These are phyloP conservation scores for Oxytropis ochrocephala DNA, from an alignment of 306 rosid genomes.

Conservation along the genomic window DNA sequence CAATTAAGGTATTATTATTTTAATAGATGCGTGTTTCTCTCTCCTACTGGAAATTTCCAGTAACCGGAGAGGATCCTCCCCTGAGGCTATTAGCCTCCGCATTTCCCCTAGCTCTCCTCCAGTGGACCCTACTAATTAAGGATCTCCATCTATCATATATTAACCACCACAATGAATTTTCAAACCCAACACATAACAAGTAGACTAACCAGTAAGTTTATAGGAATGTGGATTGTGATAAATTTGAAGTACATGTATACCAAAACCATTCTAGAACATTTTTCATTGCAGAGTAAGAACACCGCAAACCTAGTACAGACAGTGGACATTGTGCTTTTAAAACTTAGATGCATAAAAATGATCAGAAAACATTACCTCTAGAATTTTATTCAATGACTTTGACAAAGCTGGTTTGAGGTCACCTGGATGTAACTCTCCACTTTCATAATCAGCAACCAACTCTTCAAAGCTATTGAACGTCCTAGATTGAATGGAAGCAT, in stretches of 20 bases:
- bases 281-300: not conserved
- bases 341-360: not conserved
- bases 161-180: not conserved
- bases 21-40: too few relatives aligned
- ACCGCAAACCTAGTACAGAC: not conserved
- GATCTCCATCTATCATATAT: not conserved
- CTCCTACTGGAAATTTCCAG: too few relatives aligned
- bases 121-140: not conserved
- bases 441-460: constrained; percentile 49
- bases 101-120: not conserved
- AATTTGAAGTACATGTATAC: not conserved
- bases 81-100: not conserved
- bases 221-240: not conserved
- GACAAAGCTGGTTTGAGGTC: constrained; percentile 75
- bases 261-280: not conserved
- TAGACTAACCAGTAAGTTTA: not conserved
- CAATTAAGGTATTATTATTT: too few relatives aligned
- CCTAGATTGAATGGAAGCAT: constrained; percentile 27
- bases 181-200: not conserved
- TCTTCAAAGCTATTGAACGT: constrained; percentile 57
- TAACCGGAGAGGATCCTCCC: too few relatives aligned
- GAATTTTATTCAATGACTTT: constrained; percentile 65
- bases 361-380: constrained; percentile 48
- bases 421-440: constrained; percentile 66
- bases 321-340: not conserved